A percentile compares a stretch with the other conserved stretches of the same genome.
Evolutionary conservation across 495 filamentous ascomycete genomes (phyloP).

Genomic region (Neurospora sp.): DNA sequence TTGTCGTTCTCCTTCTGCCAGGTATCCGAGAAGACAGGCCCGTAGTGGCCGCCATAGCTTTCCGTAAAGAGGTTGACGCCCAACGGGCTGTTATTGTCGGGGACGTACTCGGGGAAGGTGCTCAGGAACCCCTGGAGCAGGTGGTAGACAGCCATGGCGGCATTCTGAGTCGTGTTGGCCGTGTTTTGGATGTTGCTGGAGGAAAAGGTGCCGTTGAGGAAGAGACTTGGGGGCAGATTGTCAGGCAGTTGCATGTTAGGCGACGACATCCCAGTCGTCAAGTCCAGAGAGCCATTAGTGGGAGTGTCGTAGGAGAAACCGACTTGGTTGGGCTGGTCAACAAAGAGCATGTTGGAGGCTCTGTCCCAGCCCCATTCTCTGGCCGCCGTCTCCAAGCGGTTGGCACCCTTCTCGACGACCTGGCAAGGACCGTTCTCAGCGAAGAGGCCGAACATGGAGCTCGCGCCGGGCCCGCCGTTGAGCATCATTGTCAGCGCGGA

Average conservation of each 20-base stretch:
- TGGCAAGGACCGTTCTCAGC: constrained; percentile 43
- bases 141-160: constrained; percentile 57
- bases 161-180: constrained; percentile 55
- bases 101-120: constrained; percentile 59
- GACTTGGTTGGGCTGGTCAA: constrained; percentile 55
- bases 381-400: constrained; percentile 34
- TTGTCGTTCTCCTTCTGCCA: constrained; percentile 50
- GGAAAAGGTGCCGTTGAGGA: constrained; percentile 56
- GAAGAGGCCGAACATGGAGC: constrained; percentile 61
- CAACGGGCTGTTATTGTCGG: constrained; percentile 25
- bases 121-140: constrained; percentile 58
- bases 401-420: constrained; percentile 37
- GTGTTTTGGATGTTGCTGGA: constrained; percentile 42
- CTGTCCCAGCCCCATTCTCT: constrained; percentile 58
- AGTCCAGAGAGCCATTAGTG: constrained; percentile 39
- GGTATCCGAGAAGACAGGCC: constrained; percentile 49
- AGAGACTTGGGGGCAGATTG: constrained; percentile 3
- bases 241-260: constrained; percentile 10
- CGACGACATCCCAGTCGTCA: constrained; percentile 25
- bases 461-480: constrained; percentile 56
- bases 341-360: constrained; percentile 63
- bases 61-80: constrained; percentile 57
- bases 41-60: constrained; percentile 55
- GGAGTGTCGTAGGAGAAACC: constrained; percentile 48
- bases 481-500: constrained; percentile 59